A percentile compares a stretch with the other conserved stretches of the same genome.
Evolutionary conservation across 306 rosid genomes (phyloP).

Genomic region (Delonix regia): DNA sequence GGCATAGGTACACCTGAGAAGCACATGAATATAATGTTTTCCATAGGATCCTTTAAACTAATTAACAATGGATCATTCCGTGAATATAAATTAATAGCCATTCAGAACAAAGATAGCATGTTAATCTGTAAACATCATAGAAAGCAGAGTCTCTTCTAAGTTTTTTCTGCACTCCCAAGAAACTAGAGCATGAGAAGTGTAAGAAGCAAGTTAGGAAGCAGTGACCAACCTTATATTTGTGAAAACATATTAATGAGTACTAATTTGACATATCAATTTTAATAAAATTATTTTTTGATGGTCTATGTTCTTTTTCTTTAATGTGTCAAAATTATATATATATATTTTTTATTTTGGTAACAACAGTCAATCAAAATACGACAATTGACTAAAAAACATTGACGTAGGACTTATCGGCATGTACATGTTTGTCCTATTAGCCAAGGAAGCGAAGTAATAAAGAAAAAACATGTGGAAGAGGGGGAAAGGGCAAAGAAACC

Average conservation of each 20-base stretch:
- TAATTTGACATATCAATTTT: too few relatives aligned
- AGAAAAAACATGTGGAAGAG: neutral
- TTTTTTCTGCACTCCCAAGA: slow-evolving; percentile 39
- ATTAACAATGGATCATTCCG: neutral
- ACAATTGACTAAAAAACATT: slow-evolving; percentile 20
- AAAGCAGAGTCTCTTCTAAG: slow-evolving; percentile 40
- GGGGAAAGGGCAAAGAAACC: slow-evolving; percentile 31
- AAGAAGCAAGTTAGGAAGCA: neutral
- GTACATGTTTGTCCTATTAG: slow-evolving; percentile 43
- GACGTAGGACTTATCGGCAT: slow-evolving; percentile 23
- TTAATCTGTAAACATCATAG: slow-evolving; percentile 43
- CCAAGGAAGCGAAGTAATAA: neutral
- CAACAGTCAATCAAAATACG: slow-evolving; percentile 22
- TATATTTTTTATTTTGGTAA: too few relatives aligned
- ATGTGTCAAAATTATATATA: too few relatives aligned
- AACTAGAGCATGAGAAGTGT: slow-evolving; percentile 26
- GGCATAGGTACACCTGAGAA: neutral
- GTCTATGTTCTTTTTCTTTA: too few relatives aligned
- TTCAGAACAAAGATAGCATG: slow-evolving; percentile 29
- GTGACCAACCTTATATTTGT: too few relatives aligned
- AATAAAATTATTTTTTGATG: too few relatives aligned
- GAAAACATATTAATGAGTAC: too few relatives aligned
- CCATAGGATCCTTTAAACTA: neutral
- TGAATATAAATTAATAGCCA: neutral
- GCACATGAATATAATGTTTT: neutral